Conservation (phyloP, 805 yeast species). For the Saturnispora dispora region DNA sequence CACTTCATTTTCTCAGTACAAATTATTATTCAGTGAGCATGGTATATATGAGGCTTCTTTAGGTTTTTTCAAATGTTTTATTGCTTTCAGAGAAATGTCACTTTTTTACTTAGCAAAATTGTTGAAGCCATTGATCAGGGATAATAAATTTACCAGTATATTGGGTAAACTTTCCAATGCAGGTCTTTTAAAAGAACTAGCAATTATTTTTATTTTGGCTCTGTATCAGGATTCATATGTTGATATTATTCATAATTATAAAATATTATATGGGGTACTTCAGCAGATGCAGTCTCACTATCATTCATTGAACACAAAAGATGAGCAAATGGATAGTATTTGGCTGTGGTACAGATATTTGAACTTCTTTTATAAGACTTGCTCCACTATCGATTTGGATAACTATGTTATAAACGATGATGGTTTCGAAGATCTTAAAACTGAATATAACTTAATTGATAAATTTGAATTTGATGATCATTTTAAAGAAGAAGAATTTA, state of each 20-base stretch:
- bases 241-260: conserved; percentile 22
- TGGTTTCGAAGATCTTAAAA: conserved; percentile 35
- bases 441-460: conserved; percentile 23
- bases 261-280: conserved; percentile 20
- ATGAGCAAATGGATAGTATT: conserved; percentile 17
- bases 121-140: conserved; percentile 15
- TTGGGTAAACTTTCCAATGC: conserved; percentile 17
- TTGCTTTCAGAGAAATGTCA: conserved; percentile 22
- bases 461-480: conserved; percentile 21
- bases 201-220: conserved; percentile 21
- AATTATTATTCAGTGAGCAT: conserved; percentile 19
- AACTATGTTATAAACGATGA: conserved; percentile 36
- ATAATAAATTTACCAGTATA: conserved; percentile 2
- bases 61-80: conserved; percentile 17
- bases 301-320: conserved; percentile 8
- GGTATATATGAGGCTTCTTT: conserved; percentile 23
- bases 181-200: conserved; percentile 21
- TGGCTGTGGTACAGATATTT: conserved; percentile 27
- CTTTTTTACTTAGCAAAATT: conserved; percentile 16
- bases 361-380: conserved; percentile 35
- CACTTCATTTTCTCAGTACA: conserved; percentile 20
- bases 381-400: conserved; percentile 39
- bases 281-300: conserved; percentile 17
- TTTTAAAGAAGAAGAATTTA: conserved; percentile 17
- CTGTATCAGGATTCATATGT: conserved; percentile 25